These are phyloP conservation scores for Pleurotus citrinopileatus DNA, from an alignment of 768 basidiomycete species.

Conservation along the genomic window DNA sequence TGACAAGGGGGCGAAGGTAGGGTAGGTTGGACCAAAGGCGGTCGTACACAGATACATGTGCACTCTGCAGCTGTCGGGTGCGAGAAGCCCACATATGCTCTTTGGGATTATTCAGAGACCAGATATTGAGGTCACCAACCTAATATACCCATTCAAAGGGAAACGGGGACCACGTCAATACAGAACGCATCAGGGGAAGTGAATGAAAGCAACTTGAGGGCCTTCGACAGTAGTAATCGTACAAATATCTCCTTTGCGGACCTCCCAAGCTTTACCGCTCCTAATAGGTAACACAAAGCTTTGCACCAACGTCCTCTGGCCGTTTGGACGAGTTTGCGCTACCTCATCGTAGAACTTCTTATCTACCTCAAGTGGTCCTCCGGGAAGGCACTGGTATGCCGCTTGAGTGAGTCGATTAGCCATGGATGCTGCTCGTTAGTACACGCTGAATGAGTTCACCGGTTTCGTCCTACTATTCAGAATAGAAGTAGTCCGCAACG, in stretches of 20 bases:
- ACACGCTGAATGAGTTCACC: not conserved
- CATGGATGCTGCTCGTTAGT: not conserved
- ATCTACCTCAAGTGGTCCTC: conserved; percentile 16
- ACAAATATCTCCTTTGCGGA: conserved; percentile 18
- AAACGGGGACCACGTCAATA: conserved; percentile 2
- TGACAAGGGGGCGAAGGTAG: conserved; percentile 19
- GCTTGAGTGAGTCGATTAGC: conserved; percentile 13
- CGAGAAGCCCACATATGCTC: conserved; percentile 20
- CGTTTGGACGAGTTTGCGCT: not conserved
- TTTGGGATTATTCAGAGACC: conserved; percentile 15
- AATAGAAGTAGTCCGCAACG: not conserved
- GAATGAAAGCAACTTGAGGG: conserved; percentile 15
- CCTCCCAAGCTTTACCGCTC: conserved; percentile 18
- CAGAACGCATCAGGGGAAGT: conserved; percentile 1
- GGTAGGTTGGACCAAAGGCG: conserved; percentile 22
- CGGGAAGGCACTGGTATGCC: conserved; percentile 13
- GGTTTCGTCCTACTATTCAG: not conserved
- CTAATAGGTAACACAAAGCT: conserved; percentile 18
- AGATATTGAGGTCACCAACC: conserved; percentile 19
- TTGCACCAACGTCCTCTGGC: conserved; percentile 15
- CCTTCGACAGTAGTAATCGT: conserved; percentile 20
- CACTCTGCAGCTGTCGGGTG: conserved; percentile 20
- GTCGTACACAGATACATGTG: conserved; percentile 20
- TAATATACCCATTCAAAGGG: not conserved
- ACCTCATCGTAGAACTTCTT: conserved; percentile 17